Conservation (phyloP, 202 grass and related monocot genomes). For the Carex sylvatica region DNA sequence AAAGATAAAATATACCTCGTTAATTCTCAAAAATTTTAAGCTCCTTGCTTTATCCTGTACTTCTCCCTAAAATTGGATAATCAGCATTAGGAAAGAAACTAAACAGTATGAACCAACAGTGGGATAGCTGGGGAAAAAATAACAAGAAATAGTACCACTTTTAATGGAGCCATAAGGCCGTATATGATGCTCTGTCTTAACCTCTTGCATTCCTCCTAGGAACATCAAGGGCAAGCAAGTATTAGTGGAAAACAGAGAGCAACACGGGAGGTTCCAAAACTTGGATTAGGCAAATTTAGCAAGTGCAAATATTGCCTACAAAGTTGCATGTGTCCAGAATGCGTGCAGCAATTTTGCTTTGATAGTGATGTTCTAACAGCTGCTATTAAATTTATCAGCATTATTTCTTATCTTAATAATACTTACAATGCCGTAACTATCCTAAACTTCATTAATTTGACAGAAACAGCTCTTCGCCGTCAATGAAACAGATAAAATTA, state of each 20-base stretch:
- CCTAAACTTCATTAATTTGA: background rate
- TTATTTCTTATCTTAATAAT: background rate
- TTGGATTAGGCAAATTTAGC: constrained; percentile 1
- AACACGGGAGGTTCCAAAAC: background rate
- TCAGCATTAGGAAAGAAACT: constrained; percentile 8
- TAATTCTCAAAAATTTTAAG: constrained; percentile 84
- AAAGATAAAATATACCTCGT: constrained; percentile 55
- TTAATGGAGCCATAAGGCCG: constrained; percentile 66
- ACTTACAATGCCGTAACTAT: background rate
- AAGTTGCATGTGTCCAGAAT: background rate
- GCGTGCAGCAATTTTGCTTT: background rate
- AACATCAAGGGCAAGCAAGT: constrained; percentile 33
- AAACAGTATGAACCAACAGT: background rate
- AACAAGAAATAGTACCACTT: constrained; percentile 63
- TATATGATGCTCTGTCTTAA: constrained; percentile 90
- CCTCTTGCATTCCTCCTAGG: constrained; percentile 87
- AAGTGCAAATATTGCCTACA: background rate
- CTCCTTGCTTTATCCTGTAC: constrained; percentile 68
- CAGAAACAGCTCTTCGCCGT: background rate
- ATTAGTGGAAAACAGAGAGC: constrained; percentile 29
- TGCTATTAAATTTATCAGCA: background rate
- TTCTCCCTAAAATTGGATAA: constrained; percentile 50
- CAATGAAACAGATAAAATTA: background rate
- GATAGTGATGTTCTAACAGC: background rate
- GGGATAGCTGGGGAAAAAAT: background rate